phyloP scores from a whole-genome alignment of 257 asterid species.

The Fraxinus anomala region DNA sequence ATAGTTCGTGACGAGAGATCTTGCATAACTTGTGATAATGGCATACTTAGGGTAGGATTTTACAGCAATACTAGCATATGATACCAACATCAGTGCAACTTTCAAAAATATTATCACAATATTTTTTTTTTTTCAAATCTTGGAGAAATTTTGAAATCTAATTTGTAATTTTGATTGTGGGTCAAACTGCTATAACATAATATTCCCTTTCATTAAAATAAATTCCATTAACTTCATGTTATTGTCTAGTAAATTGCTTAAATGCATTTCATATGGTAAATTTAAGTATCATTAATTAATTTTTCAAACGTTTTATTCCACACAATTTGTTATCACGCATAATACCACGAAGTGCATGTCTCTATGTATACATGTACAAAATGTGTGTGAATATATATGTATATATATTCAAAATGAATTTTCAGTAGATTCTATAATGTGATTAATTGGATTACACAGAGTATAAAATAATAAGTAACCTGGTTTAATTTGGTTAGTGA shows the following conservation, averaged over 20 bases:
- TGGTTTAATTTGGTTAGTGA: not conserved
- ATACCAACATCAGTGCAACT: too few species aligned
- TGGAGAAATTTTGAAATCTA: not conserved
- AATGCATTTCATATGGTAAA: conserved; percentile 18
- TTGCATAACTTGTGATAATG: too few species aligned
- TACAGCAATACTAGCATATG: too few species aligned
- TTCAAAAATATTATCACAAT: too few species aligned
- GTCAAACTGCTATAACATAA: not conserved
- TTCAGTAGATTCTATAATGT: conserved; percentile 1
- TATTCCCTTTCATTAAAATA: not conserved
- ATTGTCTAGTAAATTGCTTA: conserved; percentile 17
- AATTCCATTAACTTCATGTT: not conserved
- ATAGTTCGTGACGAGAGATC: too few species aligned
- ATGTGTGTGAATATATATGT: too few species aligned
- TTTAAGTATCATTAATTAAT: not conserved
- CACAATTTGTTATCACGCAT: not conserved
- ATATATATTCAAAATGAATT: not conserved
- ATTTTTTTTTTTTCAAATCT: not conserved
- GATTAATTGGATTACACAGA: not conserved
- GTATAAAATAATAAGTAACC: conserved; percentile 8
- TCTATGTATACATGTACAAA: not conserved
- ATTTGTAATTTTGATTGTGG: not conserved
- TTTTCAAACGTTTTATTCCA: conserved; percentile 15
- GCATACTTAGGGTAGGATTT: too few species aligned
- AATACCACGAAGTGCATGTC: not conserved